Base-by-base conservation (phyloP, 768 basidiomycete genomes). In the Sistotremastrum suecicum region DNA sequence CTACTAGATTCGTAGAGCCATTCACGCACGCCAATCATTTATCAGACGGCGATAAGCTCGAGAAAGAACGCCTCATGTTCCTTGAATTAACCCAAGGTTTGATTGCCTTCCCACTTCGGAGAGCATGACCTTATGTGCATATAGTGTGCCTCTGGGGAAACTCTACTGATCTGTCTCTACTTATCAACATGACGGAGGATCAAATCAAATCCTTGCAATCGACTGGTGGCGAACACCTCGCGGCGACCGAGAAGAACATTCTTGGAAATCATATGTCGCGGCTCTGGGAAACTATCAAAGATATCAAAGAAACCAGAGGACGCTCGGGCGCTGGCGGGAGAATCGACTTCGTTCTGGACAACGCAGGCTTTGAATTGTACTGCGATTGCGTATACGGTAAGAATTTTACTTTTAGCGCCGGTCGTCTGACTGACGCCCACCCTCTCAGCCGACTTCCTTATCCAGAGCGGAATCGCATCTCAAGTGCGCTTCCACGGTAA, bases 121-220 rank as follows among this genome's bases (percentile, higher is more conserved):
- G 39, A 5, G 28, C 31, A 12, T 5, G 20, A 50, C 49, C 32
- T 49, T 39, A 37, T n/a, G 2, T 20, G 20, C 20, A 39, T 35
- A n/a, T 41, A 87, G 89, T 95, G 44, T 94, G 90, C 58, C 71
- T 94, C 8, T 95, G 91, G 91, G 92, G 92, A 10, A 95, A 97
- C 64, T 90, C 91, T 6, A 97, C 92, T 42, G 92, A 95, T 63
- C 70, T 95, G 42, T 94, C 90, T 2, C 72, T 97, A 35, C 71
- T 95, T 48, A 97, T 95, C 62, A 88, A 97, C 65, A 94, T 95
- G 91, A 85, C 85, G 5, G 92, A 97, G 63, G 91, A 95, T 32
- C 91, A 95, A 61, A 95, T 97, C 66, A 91, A 90, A 60, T 76
- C 82, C 40, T 71, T 95, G n/a, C 92, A 97, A 59, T 91, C 90